These are phyloP conservation scores for Arabidopsis lyrata DNA, from an alignment of 441 rosid genomes.

Conservation along the genomic window DNA sequence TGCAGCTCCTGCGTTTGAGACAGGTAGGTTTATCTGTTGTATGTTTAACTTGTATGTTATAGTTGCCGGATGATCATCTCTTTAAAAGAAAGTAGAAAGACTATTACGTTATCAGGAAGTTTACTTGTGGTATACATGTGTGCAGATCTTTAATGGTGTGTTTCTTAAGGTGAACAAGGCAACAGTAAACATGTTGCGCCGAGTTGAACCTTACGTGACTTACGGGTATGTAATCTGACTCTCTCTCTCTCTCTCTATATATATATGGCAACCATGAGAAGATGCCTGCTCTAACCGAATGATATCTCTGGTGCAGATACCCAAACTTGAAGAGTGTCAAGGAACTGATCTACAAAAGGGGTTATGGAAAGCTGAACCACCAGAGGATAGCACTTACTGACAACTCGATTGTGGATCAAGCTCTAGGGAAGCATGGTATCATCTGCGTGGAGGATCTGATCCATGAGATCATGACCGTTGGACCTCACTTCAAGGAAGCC, in stretches of 20 bases:
- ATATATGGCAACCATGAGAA: neutral
- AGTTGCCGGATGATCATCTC: neutral
- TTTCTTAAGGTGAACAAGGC: conserved; percentile 93
- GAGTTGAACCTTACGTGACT: conserved; percentile 88
- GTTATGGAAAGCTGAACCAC: conserved; percentile 72
- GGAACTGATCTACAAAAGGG: conserved; percentile 85
- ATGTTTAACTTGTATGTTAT: neutral
- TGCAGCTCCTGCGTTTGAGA: conserved; percentile 81
- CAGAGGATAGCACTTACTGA: conserved; percentile 76
- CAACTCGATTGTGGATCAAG: conserved; percentile 77
- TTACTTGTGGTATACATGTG: neutral
- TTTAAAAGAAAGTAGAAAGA: neutral
- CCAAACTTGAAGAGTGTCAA: conserved; percentile 82
- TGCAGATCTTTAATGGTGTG: conserved; percentile 81
- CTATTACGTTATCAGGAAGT: neutral
- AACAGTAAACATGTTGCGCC: conserved; percentile 82
- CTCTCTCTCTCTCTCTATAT: conserved; percentile 2
- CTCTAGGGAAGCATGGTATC: conserved; percentile 66
- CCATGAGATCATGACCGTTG: conserved; percentile 82
- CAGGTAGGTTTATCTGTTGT: conserved; percentile 56
- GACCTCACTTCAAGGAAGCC: conserved; percentile 89
- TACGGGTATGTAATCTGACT: conserved; percentile 59
- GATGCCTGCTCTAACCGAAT: neutral
- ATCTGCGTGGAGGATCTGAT: conserved; percentile 77
- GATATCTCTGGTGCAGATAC: conserved; percentile 47